Conservation (phyloP, 2,329 filamentous ascomycete species). For the Cladosporium velox region DNA sequence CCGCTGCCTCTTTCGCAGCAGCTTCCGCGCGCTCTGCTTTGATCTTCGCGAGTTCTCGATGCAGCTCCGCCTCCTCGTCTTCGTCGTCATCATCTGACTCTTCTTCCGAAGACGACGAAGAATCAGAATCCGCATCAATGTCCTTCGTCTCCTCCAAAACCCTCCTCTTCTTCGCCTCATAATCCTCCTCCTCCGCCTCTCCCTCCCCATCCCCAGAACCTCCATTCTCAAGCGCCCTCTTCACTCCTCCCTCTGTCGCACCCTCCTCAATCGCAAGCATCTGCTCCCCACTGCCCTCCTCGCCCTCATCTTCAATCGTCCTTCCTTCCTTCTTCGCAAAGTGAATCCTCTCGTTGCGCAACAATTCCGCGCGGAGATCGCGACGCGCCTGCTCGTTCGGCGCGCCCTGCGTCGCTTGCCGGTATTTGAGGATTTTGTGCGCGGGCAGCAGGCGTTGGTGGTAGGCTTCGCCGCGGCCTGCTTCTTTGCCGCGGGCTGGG, state of each 20-base stretch:
- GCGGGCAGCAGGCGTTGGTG: conserved; percentile 94
- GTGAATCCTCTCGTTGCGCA: conserved; percentile 84
- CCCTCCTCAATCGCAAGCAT: conserved; percentile 53
- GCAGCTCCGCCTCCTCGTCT: conserved; percentile 81
- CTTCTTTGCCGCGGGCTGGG: conserved; percentile 92
- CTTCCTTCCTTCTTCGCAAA: conserved; percentile 80
- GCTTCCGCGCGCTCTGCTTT: conserved; percentile 81
- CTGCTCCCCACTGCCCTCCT: conserved; percentile 24
- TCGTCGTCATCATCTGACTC: conserved; percentile 76
- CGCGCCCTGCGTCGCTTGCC: conserved; percentile 87
- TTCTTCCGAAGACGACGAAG: conserved; percentile 29
- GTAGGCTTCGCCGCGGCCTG: conserved; percentile 87
- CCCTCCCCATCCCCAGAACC: conserved; percentile 32
- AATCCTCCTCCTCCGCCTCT: conserved; percentile 60
- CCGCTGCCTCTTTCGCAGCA: conserved; percentile 78
- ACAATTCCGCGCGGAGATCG: conserved; percentile 85
- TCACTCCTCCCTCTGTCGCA: conserved; percentile 36
- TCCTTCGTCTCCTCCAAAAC: conserved; percentile 86
- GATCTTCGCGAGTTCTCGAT: conserved; percentile 92
- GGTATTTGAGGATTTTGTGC: conserved; percentile 87
- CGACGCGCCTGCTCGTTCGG: conserved; percentile 69
- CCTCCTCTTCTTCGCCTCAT: conserved; percentile 78
- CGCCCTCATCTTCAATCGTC: conserved; percentile 41
- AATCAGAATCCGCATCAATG: conserved; percentile 79
- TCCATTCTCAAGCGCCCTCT: conserved; percentile 44